Evolutionary conservation across 208 protist species (phyloP), one percentile per base, ranked within the genome.

Genomic region (Acanthamoeba royreba): DNA sequence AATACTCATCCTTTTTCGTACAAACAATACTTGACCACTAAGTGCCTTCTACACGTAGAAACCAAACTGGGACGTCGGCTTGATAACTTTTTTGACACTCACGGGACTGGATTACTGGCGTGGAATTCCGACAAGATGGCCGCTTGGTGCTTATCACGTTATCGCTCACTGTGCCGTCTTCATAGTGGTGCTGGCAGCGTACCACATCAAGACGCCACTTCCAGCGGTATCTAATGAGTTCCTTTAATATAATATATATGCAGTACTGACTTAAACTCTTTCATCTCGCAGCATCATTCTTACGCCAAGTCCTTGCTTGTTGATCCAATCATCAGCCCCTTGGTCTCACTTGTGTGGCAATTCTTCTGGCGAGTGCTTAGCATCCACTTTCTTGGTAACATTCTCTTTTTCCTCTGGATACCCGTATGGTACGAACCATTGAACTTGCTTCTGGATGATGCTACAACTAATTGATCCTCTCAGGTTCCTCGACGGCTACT

Each of bases 61-160:
- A 83, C 72, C 72, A n/a, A 83, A 83, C 72, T 83, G 72, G 72
- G 72, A 83, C 22, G 25, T 83, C n/a, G 72, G 72, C 72, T 38
- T 43, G 1, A 43, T 83, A 9, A 28, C 72, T 13, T 83, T 83
- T 28, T 17, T 35, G 7, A 43, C 52, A 43, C 42, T 83, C 17
- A 43, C 72, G 43, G 42, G 72, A 22, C 72, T 83, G 28, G 72
- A 83, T n/a, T 83, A 53, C 43, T 83, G 43, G 38, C 72, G 72
- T 15, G 72, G 72, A 4, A 35, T 83, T 3, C 72, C 72, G 42
- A 83, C 72, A n/a, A 38, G 72, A 46, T 83, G 72, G 72, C 72
- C 72, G 3, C 72, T 83, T 38, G 72, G 72, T n/a, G 72, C 72
- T 15, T 83, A 83, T 53, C 72, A 83, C 42, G 72, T 83, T 25